Evolutionary conservation across 179 eudicot genomes (phyloP).

Genomic region (Drosera spatulata): DNA sequence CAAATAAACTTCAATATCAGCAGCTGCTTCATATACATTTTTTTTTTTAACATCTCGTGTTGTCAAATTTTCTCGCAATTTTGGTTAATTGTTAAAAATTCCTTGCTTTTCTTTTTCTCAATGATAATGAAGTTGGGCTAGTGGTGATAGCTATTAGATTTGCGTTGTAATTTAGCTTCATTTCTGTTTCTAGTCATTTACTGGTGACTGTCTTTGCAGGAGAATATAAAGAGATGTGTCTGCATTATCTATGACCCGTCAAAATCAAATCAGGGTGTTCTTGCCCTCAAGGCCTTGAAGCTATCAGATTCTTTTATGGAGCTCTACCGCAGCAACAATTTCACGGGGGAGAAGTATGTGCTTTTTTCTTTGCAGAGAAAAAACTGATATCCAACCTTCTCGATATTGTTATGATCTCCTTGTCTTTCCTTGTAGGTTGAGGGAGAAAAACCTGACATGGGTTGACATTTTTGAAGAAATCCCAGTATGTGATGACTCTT

Average conservation of each 20-base stretch:
- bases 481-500: conserved; percentile 48
- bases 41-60: too few relatives aligned
- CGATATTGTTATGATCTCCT: conserved; percentile 2
- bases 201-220: conserved; percentile 35
- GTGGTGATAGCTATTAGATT: too few relatives aligned
- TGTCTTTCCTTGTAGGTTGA: conserved; percentile 38
- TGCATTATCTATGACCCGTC: conserved; percentile 98
- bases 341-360: conserved; percentile 90
- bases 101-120: too few relatives aligned
- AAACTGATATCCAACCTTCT: conserved; percentile 6
- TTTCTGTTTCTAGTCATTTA: neutral
- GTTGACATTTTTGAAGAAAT: conserved; percentile 97
- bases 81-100: too few relatives aligned
- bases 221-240: conserved; percentile 89
- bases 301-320: conserved; percentile 99
- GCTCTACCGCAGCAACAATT: conserved; percentile 73
- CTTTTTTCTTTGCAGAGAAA: neutral
- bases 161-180: too few relatives aligned
- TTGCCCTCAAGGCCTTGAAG: conserved; percentile 90
- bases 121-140: too few relatives aligned
- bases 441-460: conserved; percentile 96
- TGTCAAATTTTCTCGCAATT: too few relatives aligned
- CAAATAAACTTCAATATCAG: too few relatives aligned
- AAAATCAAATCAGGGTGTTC: conserved; percentile 86
- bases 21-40: too few relatives aligned